Percentiles rank a stretch among this genome's conserved stretches.
Conservation (phyloP, 148 eudicot genomes). For the Nepenthes mirabilis region DNA sequence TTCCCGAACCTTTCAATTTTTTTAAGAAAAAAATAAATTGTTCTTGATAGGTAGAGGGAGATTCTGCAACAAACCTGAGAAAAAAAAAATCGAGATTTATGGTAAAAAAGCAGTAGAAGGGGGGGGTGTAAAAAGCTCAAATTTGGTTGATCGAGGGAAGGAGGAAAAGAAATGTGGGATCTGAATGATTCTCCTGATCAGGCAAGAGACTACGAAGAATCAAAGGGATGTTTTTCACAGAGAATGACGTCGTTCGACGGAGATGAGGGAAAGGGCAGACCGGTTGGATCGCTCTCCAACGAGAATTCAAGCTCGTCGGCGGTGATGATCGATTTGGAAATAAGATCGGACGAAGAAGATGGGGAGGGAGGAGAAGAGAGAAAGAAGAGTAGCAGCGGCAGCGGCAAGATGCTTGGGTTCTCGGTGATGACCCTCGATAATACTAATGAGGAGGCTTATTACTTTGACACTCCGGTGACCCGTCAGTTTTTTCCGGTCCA, state of each 20-base stretch:
- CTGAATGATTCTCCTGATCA: slow-evolving; percentile 70
- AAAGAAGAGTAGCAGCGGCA: slow-evolving; percentile 7
- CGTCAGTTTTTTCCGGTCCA: slow-evolving; percentile 81
- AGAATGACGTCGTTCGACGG: slow-evolving; percentile 32
- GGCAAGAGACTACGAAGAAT: slow-evolving; percentile 19
- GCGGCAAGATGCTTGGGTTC: slow-evolving; percentile 52
- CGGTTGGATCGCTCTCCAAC: slow-evolving; percentile 37
- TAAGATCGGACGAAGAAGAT: slow-evolving; percentile 19
- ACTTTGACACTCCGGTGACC: slow-evolving; percentile 37
- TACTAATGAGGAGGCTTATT: slow-evolving; percentile 3
- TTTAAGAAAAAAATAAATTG: not conserved
- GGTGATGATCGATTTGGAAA: slow-evolving; percentile 9
- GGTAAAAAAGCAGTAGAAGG: too few species aligned
- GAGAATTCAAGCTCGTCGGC: slow-evolving; percentile 65
- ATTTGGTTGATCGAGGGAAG: too few species aligned
- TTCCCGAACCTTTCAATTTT: slow-evolving; percentile 2
- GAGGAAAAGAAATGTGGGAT: slow-evolving; percentile 62
- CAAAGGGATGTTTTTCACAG: slow-evolving; percentile 33
- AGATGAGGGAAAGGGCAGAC: slow-evolving; percentile 28
- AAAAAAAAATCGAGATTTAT: too few species aligned
- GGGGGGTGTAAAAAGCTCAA: too few species aligned
- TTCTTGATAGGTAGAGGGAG: slow-evolving; percentile 9
- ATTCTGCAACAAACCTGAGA: too few species aligned
- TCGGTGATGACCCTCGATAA: slow-evolving; percentile 16
- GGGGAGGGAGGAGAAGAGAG: slow-evolving; percentile 11